Percentiles rank a stretch among this genome's conserved stretches.
Evolutionary conservation across 2,329 filamentous ascomycete genomes (phyloP).

Genomic region (Trichoderma citrinoviride): DNA sequence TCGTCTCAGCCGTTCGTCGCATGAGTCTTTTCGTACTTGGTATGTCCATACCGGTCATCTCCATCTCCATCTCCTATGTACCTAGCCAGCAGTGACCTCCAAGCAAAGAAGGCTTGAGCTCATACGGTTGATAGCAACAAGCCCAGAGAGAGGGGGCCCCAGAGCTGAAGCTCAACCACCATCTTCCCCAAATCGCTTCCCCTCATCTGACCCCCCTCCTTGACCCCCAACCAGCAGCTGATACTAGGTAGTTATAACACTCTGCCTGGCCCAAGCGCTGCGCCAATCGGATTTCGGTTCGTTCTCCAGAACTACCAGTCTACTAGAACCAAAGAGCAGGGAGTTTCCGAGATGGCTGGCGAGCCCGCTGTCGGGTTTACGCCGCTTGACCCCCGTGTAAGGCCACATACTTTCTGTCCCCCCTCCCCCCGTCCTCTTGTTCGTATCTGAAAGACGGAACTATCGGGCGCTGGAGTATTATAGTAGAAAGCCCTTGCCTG

Average conservation of each 20-base stretch:
- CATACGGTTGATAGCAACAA: neutral
- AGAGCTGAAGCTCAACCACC: neutral
- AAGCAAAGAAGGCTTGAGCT: neutral
- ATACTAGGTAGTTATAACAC: too few species aligned
- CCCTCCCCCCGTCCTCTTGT: neutral
- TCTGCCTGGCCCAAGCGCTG: neutral
- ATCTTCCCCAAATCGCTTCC: neutral
- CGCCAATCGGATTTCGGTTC: neutral
- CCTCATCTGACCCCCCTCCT: neutral
- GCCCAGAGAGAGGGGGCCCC: neutral
- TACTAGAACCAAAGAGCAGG: neutral
- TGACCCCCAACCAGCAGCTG: neutral
- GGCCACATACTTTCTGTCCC: neutral
- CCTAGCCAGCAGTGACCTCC: too few species aligned
- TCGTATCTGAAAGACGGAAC: neutral
- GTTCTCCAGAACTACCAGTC: too few species aligned
- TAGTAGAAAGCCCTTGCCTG: neutral
- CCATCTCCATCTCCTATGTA: too few species aligned
- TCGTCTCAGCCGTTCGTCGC: too few species aligned
- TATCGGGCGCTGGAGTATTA: neutral
- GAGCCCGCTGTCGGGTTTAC: neutral
- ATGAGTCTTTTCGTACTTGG: too few species aligned
- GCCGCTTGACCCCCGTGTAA: constrained; percentile 7
- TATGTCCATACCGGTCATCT: too few species aligned
- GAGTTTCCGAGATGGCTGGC: neutral